A percentile compares a stretch with the other conserved stretches of the same genome.
Conservation (phyloP, 306 rosid species). For the Fragaria ananassa region DNA sequence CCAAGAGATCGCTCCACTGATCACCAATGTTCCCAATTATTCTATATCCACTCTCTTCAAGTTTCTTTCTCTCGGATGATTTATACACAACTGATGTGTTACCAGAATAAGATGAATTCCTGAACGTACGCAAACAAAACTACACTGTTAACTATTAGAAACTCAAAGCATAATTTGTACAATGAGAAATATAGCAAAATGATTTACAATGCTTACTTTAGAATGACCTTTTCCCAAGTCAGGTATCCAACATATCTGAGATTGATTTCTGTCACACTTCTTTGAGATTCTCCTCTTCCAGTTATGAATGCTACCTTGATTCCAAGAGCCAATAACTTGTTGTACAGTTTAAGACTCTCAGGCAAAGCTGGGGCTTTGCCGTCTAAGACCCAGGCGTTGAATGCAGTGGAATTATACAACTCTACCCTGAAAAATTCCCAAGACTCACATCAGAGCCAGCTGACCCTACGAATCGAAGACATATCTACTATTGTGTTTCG, state of each 20-base stretch:
- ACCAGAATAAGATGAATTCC: constrained; percentile 19
- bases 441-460: neutral
- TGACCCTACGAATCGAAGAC: neutral
- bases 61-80: constrained; percentile 40
- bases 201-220: constrained; percentile 32
- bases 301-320: constrained; percentile 49
- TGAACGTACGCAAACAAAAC: constrained; percentile 9
- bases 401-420: constrained; percentile 12
- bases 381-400: constrained; percentile 32
- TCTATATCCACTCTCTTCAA: constrained; percentile 41
- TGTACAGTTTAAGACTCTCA: constrained; percentile 41
- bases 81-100: constrained; percentile 39
- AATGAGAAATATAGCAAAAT: neutral
- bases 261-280: constrained; percentile 18
- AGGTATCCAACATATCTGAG: constrained; percentile 39
- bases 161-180: neutral
- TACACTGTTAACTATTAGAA: neutral
- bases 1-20: constrained; percentile 69
- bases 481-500: neutral
- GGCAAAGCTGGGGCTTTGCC: constrained; percentile 50
- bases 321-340: constrained; percentile 27
- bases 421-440: constrained; percentile 35
- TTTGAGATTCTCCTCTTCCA: constrained; percentile 30
- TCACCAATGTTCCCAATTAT: constrained; percentile 63
- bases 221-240: constrained; percentile 46